These are phyloP conservation scores for Chondrostereum purpureum DNA, from an alignment of 1,284 basidiomycete species.

Conservation along the genomic window DNA sequence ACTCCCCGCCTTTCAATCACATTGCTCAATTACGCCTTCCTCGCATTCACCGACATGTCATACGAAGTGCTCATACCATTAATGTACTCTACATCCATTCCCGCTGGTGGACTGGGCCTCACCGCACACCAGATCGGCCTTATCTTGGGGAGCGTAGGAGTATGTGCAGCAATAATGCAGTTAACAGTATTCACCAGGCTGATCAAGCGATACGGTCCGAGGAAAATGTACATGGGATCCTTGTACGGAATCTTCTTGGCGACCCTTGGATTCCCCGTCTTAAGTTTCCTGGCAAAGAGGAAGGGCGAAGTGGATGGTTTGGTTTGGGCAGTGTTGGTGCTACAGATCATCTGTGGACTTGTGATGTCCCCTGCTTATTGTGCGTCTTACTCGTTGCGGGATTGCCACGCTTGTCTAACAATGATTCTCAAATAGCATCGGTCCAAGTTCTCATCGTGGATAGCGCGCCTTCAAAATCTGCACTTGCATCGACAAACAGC, in stretches of 20 bases:
- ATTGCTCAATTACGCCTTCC: conserved; percentile 24
- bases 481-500: conserved; percentile 22
- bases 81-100: conserved; percentile 14
- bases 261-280: conserved; percentile 21
- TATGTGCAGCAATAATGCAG: conserved; percentile 21
- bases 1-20: conserved; percentile 25
- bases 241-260: conserved; percentile 17
- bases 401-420: neutral
- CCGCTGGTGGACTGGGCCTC: conserved; percentile 16
- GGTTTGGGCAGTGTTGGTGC: conserved; percentile 21
- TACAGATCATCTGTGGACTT: conserved; percentile 23
- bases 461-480: conserved; percentile 15
- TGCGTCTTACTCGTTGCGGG: neutral
- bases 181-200: neutral
- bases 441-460: conserved; percentile 19
- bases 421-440: conserved; percentile 13
- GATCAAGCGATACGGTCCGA: conserved; percentile 3
- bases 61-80: conserved; percentile 19
- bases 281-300: conserved; percentile 21
- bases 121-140: conserved; percentile 15
- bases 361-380: conserved; percentile 22
- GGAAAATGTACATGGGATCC: conserved; percentile 2
- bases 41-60: conserved; percentile 30
- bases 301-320: conserved; percentile 21
- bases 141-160: conserved; percentile 16